Evolutionary conservation across 371 early-diverging fungal genomes (phyloP), one percentile per base, ranked within the genome.

Genomic region (Capniomyces stellatus): DNA sequence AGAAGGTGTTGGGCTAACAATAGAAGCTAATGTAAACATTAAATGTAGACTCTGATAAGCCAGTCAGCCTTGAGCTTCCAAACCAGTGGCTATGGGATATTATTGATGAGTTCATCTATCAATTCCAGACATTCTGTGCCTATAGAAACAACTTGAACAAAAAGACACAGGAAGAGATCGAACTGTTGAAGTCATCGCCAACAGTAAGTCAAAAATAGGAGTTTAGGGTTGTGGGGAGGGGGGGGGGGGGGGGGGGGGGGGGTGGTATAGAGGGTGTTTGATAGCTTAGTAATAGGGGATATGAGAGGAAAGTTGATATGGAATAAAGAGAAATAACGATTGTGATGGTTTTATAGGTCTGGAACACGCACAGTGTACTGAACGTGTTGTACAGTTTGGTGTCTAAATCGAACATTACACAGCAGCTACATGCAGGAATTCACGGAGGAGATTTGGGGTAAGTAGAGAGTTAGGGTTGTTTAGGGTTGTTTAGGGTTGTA

Each of bases 61-160:
- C 85, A 29, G 79, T 85, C 30, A 75, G 77, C 42, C 72, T 89
- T 47, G 95, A 94, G 71, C 79, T 94, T 58, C 95, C 95, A 29
- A 91, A 88, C 73, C 90, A 90, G 73, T 94, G 95, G 95, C 75
- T 94, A 48, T 94, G 93, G 93, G 95, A 94, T 71, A 92, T 94
- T 62, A 89, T 94, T 61, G 95, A 94, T 63, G 95, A 94, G 73
- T 92, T 94, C 71, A 91, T 94, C 59, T 94, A 90, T 69, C 95
- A 94, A 75, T 94, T 89, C 83, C 92, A 94, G 74, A 80, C 91
- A 43, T 94, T 89, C 78, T 86, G 90, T 72, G 81, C 83, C 62
- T 92, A 81, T 74, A 83, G 92, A 55, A 85, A 79, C 71, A 85
- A 87, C 55, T 68, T 79, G 55, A 77, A 79, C 73, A 82, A 71